These are phyloP conservation scores for Apocynum venetum DNA, from an alignment of 257 asterid genomes.

Conservation along the genomic window DNA sequence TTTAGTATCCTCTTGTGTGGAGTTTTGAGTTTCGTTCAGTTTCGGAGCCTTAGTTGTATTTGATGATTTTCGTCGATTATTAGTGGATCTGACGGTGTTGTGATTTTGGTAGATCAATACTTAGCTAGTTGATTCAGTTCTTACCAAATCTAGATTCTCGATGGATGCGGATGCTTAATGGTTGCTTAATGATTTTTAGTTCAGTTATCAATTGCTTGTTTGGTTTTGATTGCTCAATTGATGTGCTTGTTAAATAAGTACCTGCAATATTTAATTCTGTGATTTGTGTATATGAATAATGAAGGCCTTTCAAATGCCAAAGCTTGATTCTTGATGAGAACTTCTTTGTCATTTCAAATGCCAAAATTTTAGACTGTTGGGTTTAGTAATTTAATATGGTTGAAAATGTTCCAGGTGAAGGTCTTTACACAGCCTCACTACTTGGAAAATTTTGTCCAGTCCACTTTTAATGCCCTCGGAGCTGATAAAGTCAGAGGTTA, in stretches of 20 bases:
- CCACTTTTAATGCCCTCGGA: slow-evolving; percentile 90
- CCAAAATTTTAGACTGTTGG: neutral
- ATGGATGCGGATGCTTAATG: neutral
- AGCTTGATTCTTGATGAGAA: neutral
- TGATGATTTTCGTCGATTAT: neutral
- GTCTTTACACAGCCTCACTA: slow-evolving; percentile 85
- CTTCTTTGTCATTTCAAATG: neutral
- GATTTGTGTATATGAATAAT: neutral
- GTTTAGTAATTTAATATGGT: slow-evolving; percentile 28
- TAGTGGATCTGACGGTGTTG: neutral
- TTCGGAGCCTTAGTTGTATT: neutral
- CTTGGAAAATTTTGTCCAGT: slow-evolving; percentile 83
- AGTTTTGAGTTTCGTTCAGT: neutral
- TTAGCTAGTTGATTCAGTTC: neutral
- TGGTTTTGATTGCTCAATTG: neutral
- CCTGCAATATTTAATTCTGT: neutral
- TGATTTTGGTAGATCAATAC: neutral
- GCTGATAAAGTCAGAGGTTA: slow-evolving; percentile 74
- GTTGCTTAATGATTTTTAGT: neutral
- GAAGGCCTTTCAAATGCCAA: neutral
- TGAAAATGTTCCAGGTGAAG: slow-evolving; percentile 65
- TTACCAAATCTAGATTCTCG: neutral
- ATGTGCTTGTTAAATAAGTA: neutral
- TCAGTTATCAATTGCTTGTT: neutral
- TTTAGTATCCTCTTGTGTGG: neutral